Evolutionary conservation across 495 filamentous ascomycete species (phyloP).

Genomic region (Penicillium verhagenii): DNA sequence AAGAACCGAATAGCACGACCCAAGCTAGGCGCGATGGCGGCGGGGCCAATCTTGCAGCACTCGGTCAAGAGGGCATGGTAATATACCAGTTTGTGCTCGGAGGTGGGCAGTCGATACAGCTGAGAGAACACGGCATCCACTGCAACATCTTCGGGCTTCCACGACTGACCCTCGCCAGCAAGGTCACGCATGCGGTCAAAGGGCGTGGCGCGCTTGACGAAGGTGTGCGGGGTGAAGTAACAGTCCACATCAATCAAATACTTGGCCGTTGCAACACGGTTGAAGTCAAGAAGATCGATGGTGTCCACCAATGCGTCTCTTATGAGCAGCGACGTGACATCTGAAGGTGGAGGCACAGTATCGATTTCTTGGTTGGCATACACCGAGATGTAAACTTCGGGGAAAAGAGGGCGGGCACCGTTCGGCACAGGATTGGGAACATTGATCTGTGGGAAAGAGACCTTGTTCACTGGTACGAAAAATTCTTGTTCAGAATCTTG

Average conservation of each 20-base stretch:
- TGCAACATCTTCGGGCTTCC: slow-evolving; percentile 98
- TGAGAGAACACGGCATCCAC: slow-evolving; percentile 97
- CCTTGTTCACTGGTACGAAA: slow-evolving; percentile 60
- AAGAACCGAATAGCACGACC: slow-evolving; percentile 91
- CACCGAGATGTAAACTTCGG: slow-evolving; percentile 91
- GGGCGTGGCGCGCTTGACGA: slow-evolving; percentile 87
- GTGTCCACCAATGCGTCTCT: slow-evolving; percentile 88
- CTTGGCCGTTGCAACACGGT: slow-evolving; percentile 80
- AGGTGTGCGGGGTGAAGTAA: slow-evolving; percentile 84
- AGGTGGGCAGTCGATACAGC: slow-evolving; percentile 79
- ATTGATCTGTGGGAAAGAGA: slow-evolving; percentile 68
- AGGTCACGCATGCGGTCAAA: slow-evolving; percentile 86
- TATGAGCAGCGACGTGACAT: slow-evolving; percentile 76
- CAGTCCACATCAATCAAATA: slow-evolving; percentile 92
- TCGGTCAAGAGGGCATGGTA: slow-evolving; percentile 95
- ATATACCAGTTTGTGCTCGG: slow-evolving; percentile 93
- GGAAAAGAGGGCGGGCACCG: slow-evolving; percentile 76
- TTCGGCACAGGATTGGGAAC: slow-evolving; percentile 73
- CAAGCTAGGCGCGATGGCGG: slow-evolving; percentile 91
- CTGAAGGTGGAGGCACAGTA: slow-evolving; percentile 76
- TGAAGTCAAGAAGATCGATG: slow-evolving; percentile 91
- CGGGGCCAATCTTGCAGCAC: slow-evolving; percentile 90
- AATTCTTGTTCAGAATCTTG: slow-evolving; percentile 14
- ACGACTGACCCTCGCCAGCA: slow-evolving; percentile 62
- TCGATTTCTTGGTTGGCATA: slow-evolving; percentile 86